Base-by-base conservation (phyloP, 441 rosid genomes). In the Syzygium syzygioides region DNA sequence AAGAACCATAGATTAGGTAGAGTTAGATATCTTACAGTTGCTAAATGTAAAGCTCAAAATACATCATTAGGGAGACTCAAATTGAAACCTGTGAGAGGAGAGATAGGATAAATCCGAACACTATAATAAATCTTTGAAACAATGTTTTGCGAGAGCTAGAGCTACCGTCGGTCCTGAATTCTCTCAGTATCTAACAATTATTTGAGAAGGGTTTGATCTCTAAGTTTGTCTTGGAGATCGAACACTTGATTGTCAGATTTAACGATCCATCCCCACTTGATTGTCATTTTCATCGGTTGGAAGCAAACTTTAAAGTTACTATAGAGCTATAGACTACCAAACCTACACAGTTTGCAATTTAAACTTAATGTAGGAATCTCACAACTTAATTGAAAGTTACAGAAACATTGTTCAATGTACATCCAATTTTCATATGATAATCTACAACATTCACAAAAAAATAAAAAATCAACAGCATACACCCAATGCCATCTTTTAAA, bases 401-500 rank as follows among this genome's bases (percentile, higher is more conserved):
- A 59, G 55, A 50, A 60, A 60, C 66, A 60, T 28, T 60, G 32
- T 60, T 60, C 32, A 60, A 60, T 60, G 66, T 28, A 14, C 66
- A 28, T 28, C 32, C 66, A 60, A 60, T 28, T 60, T 60, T 60
- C 66, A 14, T 13, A 18, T 11, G 14, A 71, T 37, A 71, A 9
- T 60, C n/a, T 12, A 60, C 12, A 26, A 5, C 9, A 26, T 45
- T 45, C 28, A 26, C 9, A 60, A 60, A 45, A 45, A 45, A 45
- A 45, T 45, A 45, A 45, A 45, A 45, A 45, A 7, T 45, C 7
- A 60, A 60, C 66, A 12, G 11, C 86, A 48, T 88, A 83, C 87
- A 14, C 86, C 86, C 30, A 88, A 52, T 19, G 89, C 89, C 86
- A 88, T 88, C 86, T 83, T 60, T 85, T 88, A 83, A 60, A 84